phyloP scores from a whole-genome alignment of 164 flowering plant genomes.

The Dillenia suffruticosa region DNA sequence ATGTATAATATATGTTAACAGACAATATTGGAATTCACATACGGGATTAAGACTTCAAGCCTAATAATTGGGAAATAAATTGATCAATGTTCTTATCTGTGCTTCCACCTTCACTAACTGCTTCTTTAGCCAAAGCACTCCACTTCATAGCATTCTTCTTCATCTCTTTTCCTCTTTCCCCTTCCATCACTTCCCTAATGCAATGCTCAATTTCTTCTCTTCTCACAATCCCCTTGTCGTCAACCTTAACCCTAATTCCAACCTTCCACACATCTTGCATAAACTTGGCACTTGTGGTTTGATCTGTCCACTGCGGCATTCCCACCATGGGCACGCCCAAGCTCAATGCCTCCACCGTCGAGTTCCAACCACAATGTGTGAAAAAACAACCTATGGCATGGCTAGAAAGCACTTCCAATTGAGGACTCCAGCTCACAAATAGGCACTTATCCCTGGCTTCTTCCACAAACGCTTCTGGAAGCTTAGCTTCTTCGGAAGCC shows the following conservation, averaged over 20 bases:
- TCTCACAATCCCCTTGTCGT: constrained; percentile 16
- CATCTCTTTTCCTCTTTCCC: constrained; percentile 9
- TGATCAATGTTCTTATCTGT: constrained; percentile 23
- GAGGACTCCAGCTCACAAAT: constrained; percentile 27
- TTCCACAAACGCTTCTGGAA: constrained; percentile 8
- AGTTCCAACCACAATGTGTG: constrained; percentile 36
- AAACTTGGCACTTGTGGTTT: constrained; percentile 30
- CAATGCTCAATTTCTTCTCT: constrained; percentile 26
- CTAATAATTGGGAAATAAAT: constrained; percentile 10
- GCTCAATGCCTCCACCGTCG: constrained; percentile 29
- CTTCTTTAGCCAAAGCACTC: constrained; percentile 27
- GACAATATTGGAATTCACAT: too few species aligned
- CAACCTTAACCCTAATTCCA: constrained; percentile 22
- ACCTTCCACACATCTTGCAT: constrained; percentile 25
- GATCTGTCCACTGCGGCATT: constrained; percentile 31
- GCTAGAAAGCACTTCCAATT: constrained; percentile 27
- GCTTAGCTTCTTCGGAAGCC: constrained; percentile 14
- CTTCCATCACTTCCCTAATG: constrained; percentile 27
- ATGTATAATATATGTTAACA: too few species aligned
- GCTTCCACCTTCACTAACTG: constrained; percentile 29
- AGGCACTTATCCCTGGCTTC: constrained; percentile 20
- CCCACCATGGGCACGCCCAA: constrained; percentile 34
- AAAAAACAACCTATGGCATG: constrained; percentile 26
- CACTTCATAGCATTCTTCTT: constrained; percentile 20
- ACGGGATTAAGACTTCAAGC: background rate